Conservation (phyloP, 2,329 filamentous ascomycete genomes). For the Pseudogymnoascus sp. region DNA sequence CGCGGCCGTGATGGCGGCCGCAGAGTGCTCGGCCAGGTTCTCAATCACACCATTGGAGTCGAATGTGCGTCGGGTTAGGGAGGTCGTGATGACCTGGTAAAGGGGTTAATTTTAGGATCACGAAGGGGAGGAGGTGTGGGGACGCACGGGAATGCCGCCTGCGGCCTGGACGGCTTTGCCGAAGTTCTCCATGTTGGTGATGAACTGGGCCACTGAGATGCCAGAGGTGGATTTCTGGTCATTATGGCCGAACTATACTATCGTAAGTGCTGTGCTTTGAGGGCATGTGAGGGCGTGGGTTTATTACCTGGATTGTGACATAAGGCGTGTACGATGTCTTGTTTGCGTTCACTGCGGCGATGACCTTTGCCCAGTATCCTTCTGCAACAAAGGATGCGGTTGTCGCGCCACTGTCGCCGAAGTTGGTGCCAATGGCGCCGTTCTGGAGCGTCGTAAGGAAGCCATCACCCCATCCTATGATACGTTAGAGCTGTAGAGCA, state of each 20-base stretch:
- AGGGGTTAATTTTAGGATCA: not conserved
- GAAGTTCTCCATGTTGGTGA: conserved; percentile 32
- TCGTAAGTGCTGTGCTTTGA: not conserved
- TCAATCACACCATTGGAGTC: conserved; percentile 31
- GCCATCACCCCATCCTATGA: conserved; percentile 36
- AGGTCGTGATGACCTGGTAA: conserved; percentile 33
- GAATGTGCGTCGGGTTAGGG: conserved; percentile 36
- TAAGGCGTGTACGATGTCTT: conserved; percentile 30
- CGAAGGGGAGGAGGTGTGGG: not conserved
- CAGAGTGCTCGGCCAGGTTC: conserved; percentile 32
- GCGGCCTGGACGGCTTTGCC: conserved; percentile 20
- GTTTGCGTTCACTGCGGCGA: conserved; percentile 27
- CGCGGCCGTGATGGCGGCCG: conserved; percentile 34
- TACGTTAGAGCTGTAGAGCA: conserved; percentile 15
- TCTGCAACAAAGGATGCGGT: conserved; percentile 36
- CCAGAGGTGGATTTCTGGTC: conserved; percentile 36
- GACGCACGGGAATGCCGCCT: conserved; percentile 19
- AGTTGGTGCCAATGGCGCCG: conserved; percentile 35
- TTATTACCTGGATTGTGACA: conserved; percentile 36
- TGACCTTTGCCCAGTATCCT: conserved; percentile 35
- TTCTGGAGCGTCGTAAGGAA: conserved; percentile 36
- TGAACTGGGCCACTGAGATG: conserved; percentile 30
- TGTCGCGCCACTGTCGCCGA: conserved; percentile 35
- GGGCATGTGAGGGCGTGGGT: no score
- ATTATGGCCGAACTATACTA: conserved; percentile 36